Percentiles rank a stretch among this genome's conserved stretches.
phyloP scores from a whole-genome alignment of 2,329 filamentous ascomycete species.

The Phyllosticta citrichinensis region DNA sequence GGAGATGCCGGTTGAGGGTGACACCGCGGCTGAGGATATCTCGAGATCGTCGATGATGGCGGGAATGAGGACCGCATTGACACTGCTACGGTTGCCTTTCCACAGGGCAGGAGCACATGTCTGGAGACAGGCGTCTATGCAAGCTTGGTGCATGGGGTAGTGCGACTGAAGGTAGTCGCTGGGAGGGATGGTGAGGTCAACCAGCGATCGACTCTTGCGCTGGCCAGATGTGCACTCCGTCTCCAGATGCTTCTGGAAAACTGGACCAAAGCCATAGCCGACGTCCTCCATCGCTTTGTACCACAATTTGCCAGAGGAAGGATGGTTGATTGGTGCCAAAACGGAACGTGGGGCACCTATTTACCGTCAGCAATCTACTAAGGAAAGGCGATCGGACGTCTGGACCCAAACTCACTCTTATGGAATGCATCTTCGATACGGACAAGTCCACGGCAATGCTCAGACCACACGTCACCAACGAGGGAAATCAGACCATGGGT shows the following conservation, averaged over 20 bases:
- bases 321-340: slow-evolving; percentile 9
- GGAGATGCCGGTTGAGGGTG: not conserved
- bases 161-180: slow-evolving; percentile 10
- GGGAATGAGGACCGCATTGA: slow-evolving; percentile 15
- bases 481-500: slow-evolving; percentile 15
- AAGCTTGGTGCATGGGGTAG: slow-evolving; percentile 20
- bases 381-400: not conserved
- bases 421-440: slow-evolving; percentile 8
- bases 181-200: slow-evolving; percentile 14
- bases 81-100: slow-evolving; percentile 1
- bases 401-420: not conserved
- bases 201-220: not conserved
- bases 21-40: slow-evolving; percentile 8
- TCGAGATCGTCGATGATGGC: slow-evolving; percentile 17
- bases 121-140: slow-evolving; percentile 21
- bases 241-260: slow-evolving; percentile 8
- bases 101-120: slow-evolving; percentile 4
- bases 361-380: not conserved
- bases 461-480: slow-evolving; percentile 8
- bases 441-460: slow-evolving; percentile 17
- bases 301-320: slow-evolving; percentile 13
- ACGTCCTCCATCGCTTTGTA: slow-evolving; percentile 9
- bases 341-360: too few species aligned
- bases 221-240: not conserved
- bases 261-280: slow-evolving; percentile 7